Conservation (phyloP, 441 rosid genomes). For the Adansonia madagascariensis region DNA sequence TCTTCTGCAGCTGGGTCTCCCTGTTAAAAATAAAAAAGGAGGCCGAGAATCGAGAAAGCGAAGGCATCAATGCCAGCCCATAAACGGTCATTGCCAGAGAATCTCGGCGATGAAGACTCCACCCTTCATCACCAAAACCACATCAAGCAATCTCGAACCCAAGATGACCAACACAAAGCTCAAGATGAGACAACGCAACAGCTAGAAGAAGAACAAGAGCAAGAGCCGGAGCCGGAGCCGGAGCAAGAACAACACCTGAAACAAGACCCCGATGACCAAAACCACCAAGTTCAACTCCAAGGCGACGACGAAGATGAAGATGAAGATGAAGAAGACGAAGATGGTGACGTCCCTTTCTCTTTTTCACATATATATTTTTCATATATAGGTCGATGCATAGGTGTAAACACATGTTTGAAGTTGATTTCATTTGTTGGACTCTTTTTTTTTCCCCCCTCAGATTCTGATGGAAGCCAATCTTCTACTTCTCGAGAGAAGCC, state of each 20-base stretch:
- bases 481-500: slow-evolving; percentile 61
- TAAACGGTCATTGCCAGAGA: slow-evolving; percentile 57
- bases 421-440: slow-evolving; percentile 31
- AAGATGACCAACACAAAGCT: slow-evolving; percentile 19
- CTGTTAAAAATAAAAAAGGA: background rate
- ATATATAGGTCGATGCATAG: slow-evolving; percentile 23
- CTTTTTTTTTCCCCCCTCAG: slow-evolving; percentile 40
- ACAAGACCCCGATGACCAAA: slow-evolving; percentile 33
- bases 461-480: slow-evolving; percentile 62
- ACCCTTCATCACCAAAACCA: slow-evolving; percentile 21
- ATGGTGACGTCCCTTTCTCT: slow-evolving; percentile 33
- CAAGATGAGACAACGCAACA: slow-evolving; percentile 30
- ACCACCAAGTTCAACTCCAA: slow-evolving; percentile 28
- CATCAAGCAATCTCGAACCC: slow-evolving; percentile 28
- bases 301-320: slow-evolving; percentile 33
- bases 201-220: slow-evolving; percentile 21
- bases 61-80: slow-evolving; percentile 73
- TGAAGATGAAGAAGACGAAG: slow-evolving; percentile 34
- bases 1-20: background rate
- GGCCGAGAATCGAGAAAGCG: background rate
- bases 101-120: slow-evolving; percentile 42
- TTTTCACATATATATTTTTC: slow-evolving; percentile 17
- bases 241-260: slow-evolving; percentile 16
- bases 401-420: slow-evolving; percentile 31
- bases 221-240: slow-evolving; percentile 22